Percentiles rank a stretch among this genome's conserved stretches.
These are phyloP conservation scores for Karstenula rhodostoma DNA, from an alignment of 2,329 filamentous ascomycete species.

Conservation along the genomic window DNA sequence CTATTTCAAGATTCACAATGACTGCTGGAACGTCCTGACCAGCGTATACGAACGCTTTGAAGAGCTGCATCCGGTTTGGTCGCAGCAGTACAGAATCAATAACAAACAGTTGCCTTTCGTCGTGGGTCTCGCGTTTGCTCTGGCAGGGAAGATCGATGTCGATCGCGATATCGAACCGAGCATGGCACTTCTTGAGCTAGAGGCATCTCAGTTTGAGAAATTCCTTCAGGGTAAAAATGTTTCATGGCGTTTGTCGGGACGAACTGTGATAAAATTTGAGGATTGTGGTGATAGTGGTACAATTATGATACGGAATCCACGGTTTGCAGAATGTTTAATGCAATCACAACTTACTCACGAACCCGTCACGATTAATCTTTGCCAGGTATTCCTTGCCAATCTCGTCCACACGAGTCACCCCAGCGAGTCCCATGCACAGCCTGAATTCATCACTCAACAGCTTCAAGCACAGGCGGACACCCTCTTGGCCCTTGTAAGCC, in stretches of 20 bases:
- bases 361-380: background rate
- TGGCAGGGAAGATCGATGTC: background rate
- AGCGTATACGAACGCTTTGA: background rate
- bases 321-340: background rate
- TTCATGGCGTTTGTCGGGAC: too few relatives aligned
- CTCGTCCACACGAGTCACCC: conserved; percentile 1
- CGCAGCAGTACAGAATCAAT: conserved; percentile 1
- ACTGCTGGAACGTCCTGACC: background rate
- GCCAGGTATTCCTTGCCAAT: conserved; percentile 8
- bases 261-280: too few relatives aligned
- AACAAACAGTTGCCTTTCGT: background rate
- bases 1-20: conserved; percentile 7
- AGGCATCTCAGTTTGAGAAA: too few relatives aligned
- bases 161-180: background rate
- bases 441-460: conserved; percentile 6
- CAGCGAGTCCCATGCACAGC: conserved; percentile 6
- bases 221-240: too few relatives aligned
- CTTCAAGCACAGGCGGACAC: conserved; percentile 1
- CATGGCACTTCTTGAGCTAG: background rate
- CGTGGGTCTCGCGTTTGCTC: background rate
- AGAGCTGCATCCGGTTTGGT: background rate
- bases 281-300: background rate
- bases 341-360: conserved; percentile 1
- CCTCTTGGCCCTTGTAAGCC: conserved; percentile 42
- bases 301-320: background rate